phyloP scores from a whole-genome alignment of 2,329 filamentous ascomycete genomes.

The Claviceps sp. region DNA sequence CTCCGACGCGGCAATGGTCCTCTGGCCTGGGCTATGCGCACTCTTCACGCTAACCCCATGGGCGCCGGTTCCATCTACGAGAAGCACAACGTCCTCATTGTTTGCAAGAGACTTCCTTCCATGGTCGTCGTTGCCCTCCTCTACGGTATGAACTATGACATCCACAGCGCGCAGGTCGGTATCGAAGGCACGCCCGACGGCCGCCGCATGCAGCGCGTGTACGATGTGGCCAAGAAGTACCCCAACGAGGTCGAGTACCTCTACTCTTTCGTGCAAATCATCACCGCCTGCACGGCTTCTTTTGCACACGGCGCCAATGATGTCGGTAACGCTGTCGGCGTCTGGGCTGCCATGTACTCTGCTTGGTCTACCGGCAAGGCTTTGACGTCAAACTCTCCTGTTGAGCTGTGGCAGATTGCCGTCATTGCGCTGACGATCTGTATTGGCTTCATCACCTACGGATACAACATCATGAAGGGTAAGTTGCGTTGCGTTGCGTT shows the following conservation, averaged over 20 bases:
- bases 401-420: slow-evolving; percentile 65
- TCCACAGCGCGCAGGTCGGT: slow-evolving; percentile 35
- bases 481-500: slow-evolving; percentile 20
- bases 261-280: slow-evolving; percentile 53
- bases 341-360: slow-evolving; percentile 55
- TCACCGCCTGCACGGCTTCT: slow-evolving; percentile 59
- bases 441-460: slow-evolving; percentile 57
- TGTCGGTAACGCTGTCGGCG: slow-evolving; percentile 57
- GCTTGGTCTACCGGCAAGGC: slow-evolving; percentile 53
- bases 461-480: slow-evolving; percentile 78
- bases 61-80: slow-evolving; percentile 64
- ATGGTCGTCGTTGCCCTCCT: slow-evolving; percentile 47
- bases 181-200: slow-evolving; percentile 12
- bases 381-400: slow-evolving; percentile 45
- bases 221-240: slow-evolving; percentile 50
- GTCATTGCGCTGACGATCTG: slow-evolving; percentile 52
- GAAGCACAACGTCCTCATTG: slow-evolving; percentile 50
- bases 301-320: slow-evolving; percentile 71
- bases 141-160: slow-evolving; percentile 72
- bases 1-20: slow-evolving; percentile 51
- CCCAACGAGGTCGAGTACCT: slow-evolving; percentile 57
- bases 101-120: slow-evolving; percentile 55
- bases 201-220: slow-evolving; percentile 35
- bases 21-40: slow-evolving; percentile 74
- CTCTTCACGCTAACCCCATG: slow-evolving; percentile 59